Evolutionary conservation across 495 filamentous ascomycete genomes (phyloP), one percentile per base, ranked within the genome.

Genomic region (Aspergillus steynii): DNA sequence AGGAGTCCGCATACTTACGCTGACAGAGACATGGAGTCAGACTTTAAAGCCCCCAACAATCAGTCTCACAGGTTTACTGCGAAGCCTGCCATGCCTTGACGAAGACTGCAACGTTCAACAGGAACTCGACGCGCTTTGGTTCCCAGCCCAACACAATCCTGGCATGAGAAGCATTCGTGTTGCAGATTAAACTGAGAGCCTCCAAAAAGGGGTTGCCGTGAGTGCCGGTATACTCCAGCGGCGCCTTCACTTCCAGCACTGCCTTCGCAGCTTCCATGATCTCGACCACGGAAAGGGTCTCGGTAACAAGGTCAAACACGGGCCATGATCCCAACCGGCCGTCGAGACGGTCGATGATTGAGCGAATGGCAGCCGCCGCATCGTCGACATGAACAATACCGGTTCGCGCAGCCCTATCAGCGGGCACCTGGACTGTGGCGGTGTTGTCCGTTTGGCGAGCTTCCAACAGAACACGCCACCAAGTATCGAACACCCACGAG

Each of bases 221-320:
- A 25, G 62, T 34, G 2, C 62, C 62, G 20, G 27, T 58, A 31
- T 63, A 68, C 53, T 62, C 62, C 27, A 68, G 9, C 3, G 52
- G 47, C n/a, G 50, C 56, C 1, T 58, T 45, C 7, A 68, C 46
- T 0, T 53, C 60, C 5, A 63, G 26, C 5, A 45, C 58, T 0
- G 20, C 27, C 46, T 63, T 60, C 4, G 47, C 37, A 6, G n/a
- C 51, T 26, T 68, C 56, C 48, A 58, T 61, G 26, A 65, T 61
- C 6, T 63, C 62, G 27, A 25, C 15, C 0, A 63, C 15, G 2
- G 52, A 37, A 29, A 68, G 8, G 1, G 63, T 65, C 67, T 71
- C 71, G 47, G 69, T 71, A 26, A 74, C 56, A 6, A 81, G 68
- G 65, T 79, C 74, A 68, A 81, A 81, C 5, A 81, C 66, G 1